Evolutionary conservation across 106 monocot genomes (phyloP).

Genomic region (Dactylorhiza incarnata): DNA sequence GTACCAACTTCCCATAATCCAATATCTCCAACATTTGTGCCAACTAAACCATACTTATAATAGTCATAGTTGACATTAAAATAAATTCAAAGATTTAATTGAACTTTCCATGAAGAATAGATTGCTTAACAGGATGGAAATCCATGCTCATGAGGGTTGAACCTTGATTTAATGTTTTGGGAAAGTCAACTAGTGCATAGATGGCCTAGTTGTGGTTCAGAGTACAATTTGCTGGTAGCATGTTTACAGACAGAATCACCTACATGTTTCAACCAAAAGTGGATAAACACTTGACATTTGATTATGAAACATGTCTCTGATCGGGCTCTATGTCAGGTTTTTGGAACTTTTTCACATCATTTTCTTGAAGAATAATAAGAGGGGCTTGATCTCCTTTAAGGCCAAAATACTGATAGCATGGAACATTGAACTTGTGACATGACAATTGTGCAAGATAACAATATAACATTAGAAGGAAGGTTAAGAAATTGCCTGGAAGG

Average conservation of each 20-base stretch:
- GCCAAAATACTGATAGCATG: conserved; percentile 64
- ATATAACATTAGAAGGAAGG: neutral
- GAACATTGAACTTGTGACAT: conserved; percentile 14
- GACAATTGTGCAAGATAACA: neutral
- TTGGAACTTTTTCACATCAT: conserved; percentile 60
- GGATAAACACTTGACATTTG: neutral
- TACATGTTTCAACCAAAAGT: conserved; percentile 13
- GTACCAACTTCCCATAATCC: too few species aligned
- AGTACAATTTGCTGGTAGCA: conserved; percentile 47
- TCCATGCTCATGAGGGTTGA: conserved; percentile 71
- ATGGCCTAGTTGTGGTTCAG: conserved; percentile 30
- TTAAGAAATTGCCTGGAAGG: conserved; percentile 59
- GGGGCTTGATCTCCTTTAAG: conserved; percentile 64
- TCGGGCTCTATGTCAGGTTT: conserved; percentile 58
- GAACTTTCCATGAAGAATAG: conserved; percentile 52
- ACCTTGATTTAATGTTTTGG: conserved; percentile 56
- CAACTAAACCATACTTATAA: conserved; percentile 49
- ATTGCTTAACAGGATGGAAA: conserved; percentile 60
- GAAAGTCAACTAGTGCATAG: conserved; percentile 45
- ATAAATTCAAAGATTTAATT: neutral
- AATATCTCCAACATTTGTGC: conserved; percentile 81
- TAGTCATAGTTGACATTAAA: conserved; percentile 5
- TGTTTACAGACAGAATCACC: conserved; percentile 55
- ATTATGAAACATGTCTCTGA: conserved; percentile 17
- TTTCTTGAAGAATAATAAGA: conserved; percentile 53